Evolutionary conservation across 176 grass and related monocot species (phyloP), one percentile per base, ranked within the genome.

Genomic region (Zoysia pacifica): DNA sequence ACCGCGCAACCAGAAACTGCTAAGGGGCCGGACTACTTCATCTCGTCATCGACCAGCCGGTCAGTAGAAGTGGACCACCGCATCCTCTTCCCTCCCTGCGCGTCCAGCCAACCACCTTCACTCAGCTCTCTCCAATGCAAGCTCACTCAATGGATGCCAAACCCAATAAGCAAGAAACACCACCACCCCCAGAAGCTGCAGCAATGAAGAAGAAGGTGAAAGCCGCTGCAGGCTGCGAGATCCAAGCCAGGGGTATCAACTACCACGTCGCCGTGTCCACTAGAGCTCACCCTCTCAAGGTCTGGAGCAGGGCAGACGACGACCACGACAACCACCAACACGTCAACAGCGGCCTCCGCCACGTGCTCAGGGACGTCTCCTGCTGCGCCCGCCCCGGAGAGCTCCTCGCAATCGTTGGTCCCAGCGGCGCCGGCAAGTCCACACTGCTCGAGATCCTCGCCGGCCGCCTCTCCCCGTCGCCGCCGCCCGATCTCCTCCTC

Each of bases 381-480:
- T 75, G 53, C 72, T 53, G 53, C 39, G 72, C 72, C 16, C 52
- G 72, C 10, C 53, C 72, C 39, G 53, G 75, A 1, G 28, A 64
- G 75, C 8, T 77, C 14, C 62, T 78, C 9, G 62, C 87, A 51
- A 93, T 90, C 76, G 84, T 93, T 35, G 91, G 90, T 10, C 90
- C 90, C 14, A 93, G 90, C 39, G 87, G 90, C 40, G 90, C 90
- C 11, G 90, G 90, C 15, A 93, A 93, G 73, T 93, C 91, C 5
- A 93, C 91, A 6, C 82, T 93, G 77, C 58, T 93, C 9, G 91
- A 93, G 81, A 90, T 93, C 73, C 73, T 93, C 1, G 91, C 91
- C 0, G 91, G 91, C 15, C 86, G 87, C 11, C 77, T 89, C 8
- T 64, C 75, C 9, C 61, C 75, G 12, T 72, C 70, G 48, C 39